Conservation (phyloP, 331 rosid species). For the Prunus yedoensis region DNA sequence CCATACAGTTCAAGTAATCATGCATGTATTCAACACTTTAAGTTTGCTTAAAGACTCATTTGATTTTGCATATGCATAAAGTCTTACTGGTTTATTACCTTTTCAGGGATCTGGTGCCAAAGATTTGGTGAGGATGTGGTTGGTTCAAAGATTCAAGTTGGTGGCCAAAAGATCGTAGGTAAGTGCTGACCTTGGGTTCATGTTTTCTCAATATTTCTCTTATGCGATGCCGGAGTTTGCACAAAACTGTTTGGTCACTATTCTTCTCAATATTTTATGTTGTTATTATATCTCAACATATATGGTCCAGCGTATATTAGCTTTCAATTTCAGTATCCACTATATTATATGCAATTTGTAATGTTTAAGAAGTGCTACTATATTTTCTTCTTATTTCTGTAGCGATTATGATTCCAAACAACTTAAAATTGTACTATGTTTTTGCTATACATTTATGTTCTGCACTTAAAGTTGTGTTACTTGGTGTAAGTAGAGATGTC, state of each 20-base stretch:
- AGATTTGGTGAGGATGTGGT: constrained; percentile 54
- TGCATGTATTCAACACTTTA: not conserved
- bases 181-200: constrained; percentile 33
- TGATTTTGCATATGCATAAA: not conserved
- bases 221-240: not conserved
- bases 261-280: not conserved
- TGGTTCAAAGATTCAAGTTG: constrained; percentile 73
- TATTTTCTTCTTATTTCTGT: not conserved
- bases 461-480: not conserved
- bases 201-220: not conserved
- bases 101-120: constrained; percentile 51
- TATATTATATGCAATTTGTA: not conserved
- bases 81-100: not conserved
- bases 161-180: constrained; percentile 85
- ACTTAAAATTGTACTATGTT: not conserved
- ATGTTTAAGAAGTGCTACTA: not conserved
- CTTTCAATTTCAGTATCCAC: not conserved
- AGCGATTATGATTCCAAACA: not conserved
- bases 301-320: not conserved
- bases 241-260: not conserved
- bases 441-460: not conserved
- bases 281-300: not conserved
- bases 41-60: not conserved
- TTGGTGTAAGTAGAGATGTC: not conserved
- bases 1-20: not conserved